Evolutionary conservation across 2,329 filamentous ascomycete genomes (phyloP).

Genomic region (Lecanicillium sp.): DNA sequence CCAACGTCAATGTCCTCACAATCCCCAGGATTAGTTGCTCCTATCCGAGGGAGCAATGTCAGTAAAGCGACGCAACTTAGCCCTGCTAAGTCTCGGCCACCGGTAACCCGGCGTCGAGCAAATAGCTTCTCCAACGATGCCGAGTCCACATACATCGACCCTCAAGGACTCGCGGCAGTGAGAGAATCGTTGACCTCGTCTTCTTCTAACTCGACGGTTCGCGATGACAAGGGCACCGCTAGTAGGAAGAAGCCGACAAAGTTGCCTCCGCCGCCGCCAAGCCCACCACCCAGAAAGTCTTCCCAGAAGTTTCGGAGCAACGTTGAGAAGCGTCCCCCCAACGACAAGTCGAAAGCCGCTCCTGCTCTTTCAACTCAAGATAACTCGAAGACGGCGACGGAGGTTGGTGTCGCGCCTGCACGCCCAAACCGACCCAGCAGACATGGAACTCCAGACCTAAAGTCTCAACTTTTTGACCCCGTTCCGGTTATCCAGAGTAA

Average conservation of each 20-base stretch:
- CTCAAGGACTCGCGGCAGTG: conserved; percentile 55
- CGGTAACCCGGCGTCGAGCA: conserved; percentile 50
- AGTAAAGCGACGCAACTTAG: conserved; percentile 47
- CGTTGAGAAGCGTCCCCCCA: conserved; percentile 21
- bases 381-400: conserved; percentile 17
- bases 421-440: conserved; percentile 56
- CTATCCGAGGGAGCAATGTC: conserved; percentile 31
- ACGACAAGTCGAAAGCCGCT: conserved; percentile 24
- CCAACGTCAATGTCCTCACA: conserved; percentile 72
- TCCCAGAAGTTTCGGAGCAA: conserved; percentile 44
- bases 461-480: conserved; percentile 44
- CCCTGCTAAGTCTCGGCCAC: conserved; percentile 48
- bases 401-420: conserved; percentile 5
- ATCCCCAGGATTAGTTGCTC: conserved; percentile 55
- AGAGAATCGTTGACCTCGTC: conserved; percentile 66
- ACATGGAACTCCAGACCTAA: conserved; percentile 57
- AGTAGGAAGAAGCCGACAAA: conserved; percentile 34
- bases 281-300: conserved; percentile 54
- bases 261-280: conserved; percentile 45
- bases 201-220: conserved; percentile 63
- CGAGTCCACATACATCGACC: conserved; percentile 38
- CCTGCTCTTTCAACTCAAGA: conserved; percentile 14
- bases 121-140: conserved; percentile 46
- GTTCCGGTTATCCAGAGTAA: conserved; percentile 57
- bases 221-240: conserved; percentile 35